Conservation (phyloP, 768 basidiomycete genomes). For the Xerocomellus amylosporus region DNA sequence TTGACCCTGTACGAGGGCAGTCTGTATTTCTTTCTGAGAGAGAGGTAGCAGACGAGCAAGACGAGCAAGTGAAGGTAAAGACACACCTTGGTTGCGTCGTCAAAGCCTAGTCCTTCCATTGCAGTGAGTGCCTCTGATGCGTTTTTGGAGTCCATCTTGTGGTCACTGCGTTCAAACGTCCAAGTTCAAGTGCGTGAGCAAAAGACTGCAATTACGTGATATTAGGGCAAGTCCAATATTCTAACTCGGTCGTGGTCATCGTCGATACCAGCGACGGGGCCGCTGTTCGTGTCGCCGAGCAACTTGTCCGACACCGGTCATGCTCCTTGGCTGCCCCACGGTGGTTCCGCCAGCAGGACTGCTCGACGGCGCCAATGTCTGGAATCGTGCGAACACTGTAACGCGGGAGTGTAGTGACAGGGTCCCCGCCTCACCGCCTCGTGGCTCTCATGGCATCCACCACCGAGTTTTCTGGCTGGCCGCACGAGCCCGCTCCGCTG, state of each 20-base stretch:
- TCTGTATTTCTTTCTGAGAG: constrained; percentile 73
- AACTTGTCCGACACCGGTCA: neutral
- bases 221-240: constrained; percentile 5
- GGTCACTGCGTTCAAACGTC: neutral
- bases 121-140: constrained; percentile 22
- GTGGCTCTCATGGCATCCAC: constrained; percentile 47
- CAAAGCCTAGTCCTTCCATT: constrained; percentile 51
- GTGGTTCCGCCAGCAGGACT: constrained; percentile 1
- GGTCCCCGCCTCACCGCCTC: constrained; percentile 33
- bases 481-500: constrained; percentile 53
- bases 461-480: constrained; percentile 41
- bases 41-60: neutral
- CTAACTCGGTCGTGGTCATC: neutral
- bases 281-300: constrained; percentile 3
- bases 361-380: constrained; percentile 15
- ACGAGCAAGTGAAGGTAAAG: neutral
- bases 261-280: constrained; percentile 9
- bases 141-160: constrained; percentile 24
- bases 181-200: constrained; percentile 20
- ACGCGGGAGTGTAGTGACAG: constrained; percentile 19
- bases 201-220: constrained; percentile 26
- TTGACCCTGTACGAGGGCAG: constrained; percentile 75
- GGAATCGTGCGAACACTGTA: constrained; percentile 29
- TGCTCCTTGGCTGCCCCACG: neutral
- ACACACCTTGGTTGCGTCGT: constrained; percentile 72